A percentile compares a stretch with the other conserved stretches of the same genome.
Conservation (phyloP, 225 moss, liverwort and hornwort genomes). For the Bryum argenteum region DNA sequence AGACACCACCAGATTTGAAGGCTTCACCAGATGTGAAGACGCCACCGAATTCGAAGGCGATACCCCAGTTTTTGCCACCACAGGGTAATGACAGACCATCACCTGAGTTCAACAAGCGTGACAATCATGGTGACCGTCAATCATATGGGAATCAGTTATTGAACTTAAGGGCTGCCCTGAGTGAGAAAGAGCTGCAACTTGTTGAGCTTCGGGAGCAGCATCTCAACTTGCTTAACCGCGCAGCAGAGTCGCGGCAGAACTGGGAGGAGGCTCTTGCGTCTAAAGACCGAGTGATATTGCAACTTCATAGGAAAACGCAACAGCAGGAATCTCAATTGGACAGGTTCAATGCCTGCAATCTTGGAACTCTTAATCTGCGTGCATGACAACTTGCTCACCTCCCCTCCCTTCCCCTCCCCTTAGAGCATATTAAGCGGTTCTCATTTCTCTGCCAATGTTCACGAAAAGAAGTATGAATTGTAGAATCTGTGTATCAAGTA, state of each 20-base stretch:
- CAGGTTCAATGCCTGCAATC: slow-evolving; percentile 48
- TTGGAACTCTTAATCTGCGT: neutral
- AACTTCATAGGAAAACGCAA: slow-evolving; percentile 72
- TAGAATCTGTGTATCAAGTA: neutral
- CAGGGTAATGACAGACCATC: slow-evolving; percentile 6
- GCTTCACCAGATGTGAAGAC: slow-evolving; percentile 16
- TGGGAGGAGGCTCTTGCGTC: slow-evolving; percentile 79
- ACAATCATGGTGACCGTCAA: slow-evolving; percentile 33
- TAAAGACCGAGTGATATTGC: slow-evolving; percentile 71
- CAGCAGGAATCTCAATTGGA: slow-evolving; percentile 57
- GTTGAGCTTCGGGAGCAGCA: slow-evolving; percentile 90
- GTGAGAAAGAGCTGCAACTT: slow-evolving; percentile 86
- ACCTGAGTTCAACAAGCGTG: slow-evolving; percentile 23
- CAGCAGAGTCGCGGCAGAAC: slow-evolving; percentile 64
- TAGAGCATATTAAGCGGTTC: neutral
- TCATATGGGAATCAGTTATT: slow-evolving; percentile 62
- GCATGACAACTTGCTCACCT: neutral
- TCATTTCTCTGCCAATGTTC: neutral
- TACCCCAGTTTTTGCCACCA: slow-evolving; percentile 24
- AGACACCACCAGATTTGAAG: neutral
- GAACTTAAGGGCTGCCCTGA: slow-evolving; percentile 65
- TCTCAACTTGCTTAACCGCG: slow-evolving; percentile 68
- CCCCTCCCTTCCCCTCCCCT: neutral
- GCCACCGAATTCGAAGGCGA: slow-evolving; percentile 19
- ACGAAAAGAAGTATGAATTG: slow-evolving; percentile 5